Evolutionary conservation across 2,329 filamentous ascomycete species (phyloP), one percentile per base, ranked within the genome.

Genomic region (Chrysoporthe puriensis): DNA sequence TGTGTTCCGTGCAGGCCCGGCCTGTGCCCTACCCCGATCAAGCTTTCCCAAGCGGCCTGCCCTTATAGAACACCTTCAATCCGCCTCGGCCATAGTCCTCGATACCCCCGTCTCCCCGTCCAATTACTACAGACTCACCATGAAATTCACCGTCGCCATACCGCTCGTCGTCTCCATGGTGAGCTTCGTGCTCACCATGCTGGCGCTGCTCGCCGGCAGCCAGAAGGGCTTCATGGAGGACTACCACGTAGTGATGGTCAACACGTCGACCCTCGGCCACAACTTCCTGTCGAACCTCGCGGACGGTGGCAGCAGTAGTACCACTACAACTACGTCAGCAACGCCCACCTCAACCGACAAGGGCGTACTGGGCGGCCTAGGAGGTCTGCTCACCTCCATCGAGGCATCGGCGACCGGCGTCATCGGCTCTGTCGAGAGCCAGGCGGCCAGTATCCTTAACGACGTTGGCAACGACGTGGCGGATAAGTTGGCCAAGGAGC

Each of bases 201-300:
- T 81, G 32, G 74, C 75, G 11, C 74, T 81, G 21, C 76, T 81
- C 66, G 79, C 79, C 46, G 79, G 79, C 63, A 77, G 77, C 14
- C 76, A 77, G 4, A 74, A 76, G 4, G 73, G 76, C 34, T 76
- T 77, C 42, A 69, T 81, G 69, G 78, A 81, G 50, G 76, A 78
- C 21, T 80, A 77, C 69, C 77, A 80, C 48, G 74, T 81, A 44
- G 74, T 81, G 21, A 74, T 77, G 78, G 75, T 82, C 70, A 81
- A 83, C 73, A 79, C 79, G 61, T 80, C 80, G 26, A 72, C 73
- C 14, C 78, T 83, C 50, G 80, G 79, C 32, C 76, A 79, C 46
- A 76, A 80, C 61, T 76, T 80, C 50, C 70, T 82, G 46, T 72
- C 74, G 8, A 72, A 50, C 61, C 44, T 60, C 50, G 54, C 62